Base-by-base conservation (phyloP, 352 stramenopile species). In the Globisporangium spinosum region DNA sequence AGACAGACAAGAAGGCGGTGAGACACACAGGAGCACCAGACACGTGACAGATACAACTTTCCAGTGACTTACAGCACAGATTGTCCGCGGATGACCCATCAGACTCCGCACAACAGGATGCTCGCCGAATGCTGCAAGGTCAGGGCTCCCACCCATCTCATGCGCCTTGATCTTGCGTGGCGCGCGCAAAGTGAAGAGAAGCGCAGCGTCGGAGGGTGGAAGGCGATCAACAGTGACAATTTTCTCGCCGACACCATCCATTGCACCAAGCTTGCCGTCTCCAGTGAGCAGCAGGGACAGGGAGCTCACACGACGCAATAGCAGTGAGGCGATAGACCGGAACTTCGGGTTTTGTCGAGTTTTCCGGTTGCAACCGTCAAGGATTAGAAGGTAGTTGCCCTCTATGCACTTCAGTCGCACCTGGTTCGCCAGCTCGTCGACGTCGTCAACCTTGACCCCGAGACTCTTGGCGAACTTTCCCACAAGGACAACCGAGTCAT, bases 201-300 rank as follows among this genome's bases (percentile, higher is more conserved):
- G 68, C 2, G 87, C 87, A 0, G 84, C 87, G 49, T 94, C 83
- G 3, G 75, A 64, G 2, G 85, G 78, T 6, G 87, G 84, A n/a
- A 94, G 64, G 7, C 76, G 76, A 4, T 90, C 87, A 6, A 94
- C 77, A 0, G 72, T 51, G 22, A 92, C 78, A 49, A 94, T 92
- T 69, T 91, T 92, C 70, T 94, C 87, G 4, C 82, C 82, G 3
- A 94, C 87, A 23, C 87, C 87, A 45, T 94, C 85, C 79, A 93
- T 85, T 0, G 73, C 87, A 12, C 87, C 87, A 53, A 94, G 79
- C 53, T 90, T 91, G 9, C 78, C 79, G 22, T 93, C 85, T 0
- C 85, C 83, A 0, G 85, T 93, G 40, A 94, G 47, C 8, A 94
- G 66, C 12, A 94, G 67, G 22, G 79, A 75, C 12, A 94, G 63